A percentile compares a stretch with the other conserved stretches of the same genome.
Conservation (phyloP, 2,329 filamentous ascomycete species). For the Macroventuria anomochaeta region DNA sequence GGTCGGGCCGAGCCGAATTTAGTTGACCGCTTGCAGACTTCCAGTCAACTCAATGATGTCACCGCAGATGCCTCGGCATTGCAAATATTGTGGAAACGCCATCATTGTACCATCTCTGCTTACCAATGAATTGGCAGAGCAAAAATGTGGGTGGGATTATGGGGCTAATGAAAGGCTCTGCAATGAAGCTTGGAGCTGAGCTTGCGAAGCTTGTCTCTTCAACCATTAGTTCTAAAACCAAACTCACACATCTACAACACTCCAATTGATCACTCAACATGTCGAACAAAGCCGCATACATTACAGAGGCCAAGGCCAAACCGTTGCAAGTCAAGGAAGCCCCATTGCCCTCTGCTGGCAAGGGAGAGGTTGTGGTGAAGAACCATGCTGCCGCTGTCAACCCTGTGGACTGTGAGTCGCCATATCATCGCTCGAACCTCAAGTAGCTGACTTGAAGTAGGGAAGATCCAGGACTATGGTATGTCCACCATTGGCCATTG, state of each 20-base stretch:
- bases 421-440: neutral
- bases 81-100: neutral
- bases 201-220: neutral
- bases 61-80: conserved; percentile 1
- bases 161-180: neutral
- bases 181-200: neutral
- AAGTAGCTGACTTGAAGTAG: conserved; percentile 20
- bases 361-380: conserved; percentile 44
- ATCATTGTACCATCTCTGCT: conserved; percentile 1
- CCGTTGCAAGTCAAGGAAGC: conserved; percentile 41
- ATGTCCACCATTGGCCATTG: neutral
- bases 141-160: neutral
- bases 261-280: conserved; percentile 12
- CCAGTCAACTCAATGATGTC: conserved; percentile 1
- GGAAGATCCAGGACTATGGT: conserved; percentile 45
- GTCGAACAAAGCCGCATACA: conserved; percentile 45
- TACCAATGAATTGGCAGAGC: conserved; percentile 1
- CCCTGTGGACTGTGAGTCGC: conserved; percentile 38
- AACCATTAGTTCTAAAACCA: neutral
- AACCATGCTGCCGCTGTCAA: conserved; percentile 45
- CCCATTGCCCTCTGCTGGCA: conserved; percentile 34
- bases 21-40: neutral
- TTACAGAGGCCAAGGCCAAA: conserved; percentile 37
- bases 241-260: neutral
- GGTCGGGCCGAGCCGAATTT: neutral